Evolutionary conservation across 768 basidiomycete genomes (phyloP).

Genomic region (Russula virescens): DNA sequence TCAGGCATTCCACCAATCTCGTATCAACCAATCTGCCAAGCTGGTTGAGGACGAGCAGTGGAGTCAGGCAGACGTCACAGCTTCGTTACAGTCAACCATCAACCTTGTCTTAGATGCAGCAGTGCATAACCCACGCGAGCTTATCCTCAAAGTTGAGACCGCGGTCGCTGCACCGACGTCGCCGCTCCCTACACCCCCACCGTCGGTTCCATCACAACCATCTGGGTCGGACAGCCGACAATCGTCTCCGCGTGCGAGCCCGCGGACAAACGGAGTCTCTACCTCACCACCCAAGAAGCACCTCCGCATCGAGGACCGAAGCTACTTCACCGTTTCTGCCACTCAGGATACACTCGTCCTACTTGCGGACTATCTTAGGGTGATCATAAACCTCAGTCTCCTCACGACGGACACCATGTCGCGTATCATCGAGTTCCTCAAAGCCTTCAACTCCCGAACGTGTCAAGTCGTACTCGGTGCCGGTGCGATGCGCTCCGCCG

Average conservation of each 20-base stretch:
- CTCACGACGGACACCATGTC: slow-evolving; percentile 95
- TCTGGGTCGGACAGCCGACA: slow-evolving; percentile 22
- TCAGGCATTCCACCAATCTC: slow-evolving; percentile 74
- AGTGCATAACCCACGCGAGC: slow-evolving; percentile 71
- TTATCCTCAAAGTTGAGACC: slow-evolving; percentile 37
- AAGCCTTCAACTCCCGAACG: slow-evolving; percentile 95
- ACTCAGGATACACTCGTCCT: slow-evolving; percentile 70
- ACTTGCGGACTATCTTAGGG: slow-evolving; percentile 77
- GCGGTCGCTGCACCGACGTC: slow-evolving; percentile 28
- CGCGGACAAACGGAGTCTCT: slow-evolving; percentile 23
- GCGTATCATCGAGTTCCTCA: slow-evolving; percentile 90
- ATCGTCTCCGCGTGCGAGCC: slow-evolving; percentile 19
- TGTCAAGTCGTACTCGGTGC: slow-evolving; percentile 98
- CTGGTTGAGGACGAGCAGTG: slow-evolving; percentile 95
- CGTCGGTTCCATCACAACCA: slow-evolving; percentile 29
- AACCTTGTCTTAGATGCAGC: slow-evolving; percentile 76
- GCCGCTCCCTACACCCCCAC: slow-evolving; percentile 25
- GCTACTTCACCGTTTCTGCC: slow-evolving; percentile 82
- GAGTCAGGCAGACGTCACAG: slow-evolving; percentile 72
- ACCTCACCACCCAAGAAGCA: slow-evolving; percentile 41
- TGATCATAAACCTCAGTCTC: slow-evolving; percentile 82
- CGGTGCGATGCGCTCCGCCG: slow-evolving; percentile 98
- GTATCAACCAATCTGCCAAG: slow-evolving; percentile 76
- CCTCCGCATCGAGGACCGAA: slow-evolving; percentile 73
- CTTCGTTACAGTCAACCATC: slow-evolving; percentile 60